Base-by-base conservation (phyloP, 2,329 filamentous ascomycete species). In the Alternaria conjuncta region DNA sequence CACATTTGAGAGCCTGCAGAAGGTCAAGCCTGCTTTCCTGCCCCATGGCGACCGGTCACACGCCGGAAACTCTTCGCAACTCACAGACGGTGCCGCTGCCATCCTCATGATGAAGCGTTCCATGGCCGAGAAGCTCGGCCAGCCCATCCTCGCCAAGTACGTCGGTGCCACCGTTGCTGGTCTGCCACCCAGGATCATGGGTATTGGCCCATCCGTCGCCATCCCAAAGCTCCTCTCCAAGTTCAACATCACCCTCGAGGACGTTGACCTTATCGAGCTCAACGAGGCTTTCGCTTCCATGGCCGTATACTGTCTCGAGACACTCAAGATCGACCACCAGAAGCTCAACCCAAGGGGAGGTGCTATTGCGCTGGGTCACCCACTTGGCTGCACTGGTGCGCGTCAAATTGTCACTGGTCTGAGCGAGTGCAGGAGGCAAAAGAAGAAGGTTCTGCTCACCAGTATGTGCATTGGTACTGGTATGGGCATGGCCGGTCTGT, bases 201-300 rank as follows among this genome's bases (percentile, higher is more conserved):
- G 95, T 68, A 97, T 98, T 71, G 92, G 92, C 59, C 92, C 92
- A 36, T 89, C 89, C 46, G 81, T 88, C 69, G 88, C 88, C 20
- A 88, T 90, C 65, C 88, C 88, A 66, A 99, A 99, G 88, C 89
- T 99, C 28, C 87, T 99, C 49, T 82, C 82, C 76, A 90, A 96
- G 83, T 89, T 91, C 86, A 89, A 91, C 81, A 82, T 99, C 65
- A 88, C 86, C 23, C 84, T 97, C 57, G 87, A 90, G 63, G 96
- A 98, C 73, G 88, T 96, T 66, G 96, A 99, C 77, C 87, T 98
- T 36, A 86, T 95, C 72, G 96, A 98, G 86, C 83, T 99, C 78
- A 99, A 99, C 84, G 96, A 99, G 86, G 96, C 96, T 2, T 99
- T 99, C 76, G 95, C 94, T 21, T 96, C 92, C 56, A 98, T 98